Percentiles rank a stretch among this genome's conserved stretches.
phyloP scores from a whole-genome alignment of 2,329 filamentous ascomycete genomes.

The Rhynchosporium agropyri region DNA sequence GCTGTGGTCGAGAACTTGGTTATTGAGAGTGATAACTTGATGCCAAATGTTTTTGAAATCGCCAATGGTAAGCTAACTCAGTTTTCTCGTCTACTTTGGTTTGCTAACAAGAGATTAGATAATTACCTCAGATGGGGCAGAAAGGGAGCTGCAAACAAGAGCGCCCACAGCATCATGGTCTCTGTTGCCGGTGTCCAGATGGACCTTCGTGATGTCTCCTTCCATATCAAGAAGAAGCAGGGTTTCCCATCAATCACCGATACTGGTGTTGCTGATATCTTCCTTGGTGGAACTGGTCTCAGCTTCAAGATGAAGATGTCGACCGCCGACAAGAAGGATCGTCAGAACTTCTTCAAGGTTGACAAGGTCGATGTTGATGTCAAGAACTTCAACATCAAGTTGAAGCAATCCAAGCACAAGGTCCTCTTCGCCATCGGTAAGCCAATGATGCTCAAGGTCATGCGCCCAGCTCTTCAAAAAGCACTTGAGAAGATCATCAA shows the following conservation, averaged over 20 bases:
- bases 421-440: constrained; percentile 84
- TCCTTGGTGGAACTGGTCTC: constrained; percentile 84
- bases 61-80: constrained; percentile 56
- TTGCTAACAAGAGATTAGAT: constrained; percentile 47
- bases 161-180: constrained; percentile 79
- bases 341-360: constrained; percentile 89
- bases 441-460: constrained; percentile 79
- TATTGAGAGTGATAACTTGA: constrained; percentile 94
- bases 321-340: constrained; percentile 74
- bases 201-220: constrained; percentile 87
- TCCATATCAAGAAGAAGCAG: constrained; percentile 92
- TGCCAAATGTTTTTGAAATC: constrained; percentile 88
- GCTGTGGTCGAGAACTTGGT: constrained; percentile 92
- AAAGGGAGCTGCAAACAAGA: constrained; percentile 80
- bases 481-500: constrained; percentile 87
- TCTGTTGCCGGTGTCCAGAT: constrained; percentile 89
- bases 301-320: constrained; percentile 90
- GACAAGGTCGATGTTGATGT: constrained; percentile 79
- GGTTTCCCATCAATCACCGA: constrained; percentile 90
- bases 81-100: neutral
- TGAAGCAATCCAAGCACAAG: constrained; percentile 96
- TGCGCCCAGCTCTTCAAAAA: constrained; percentile 84
- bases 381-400: constrained; percentile 80
- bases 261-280: constrained; percentile 84
- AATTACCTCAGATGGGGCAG: constrained; percentile 96